These are phyloP conservation scores for Eutrema salsugineum DNA, from an alignment of 441 rosid species.

Conservation along the genomic window DNA sequence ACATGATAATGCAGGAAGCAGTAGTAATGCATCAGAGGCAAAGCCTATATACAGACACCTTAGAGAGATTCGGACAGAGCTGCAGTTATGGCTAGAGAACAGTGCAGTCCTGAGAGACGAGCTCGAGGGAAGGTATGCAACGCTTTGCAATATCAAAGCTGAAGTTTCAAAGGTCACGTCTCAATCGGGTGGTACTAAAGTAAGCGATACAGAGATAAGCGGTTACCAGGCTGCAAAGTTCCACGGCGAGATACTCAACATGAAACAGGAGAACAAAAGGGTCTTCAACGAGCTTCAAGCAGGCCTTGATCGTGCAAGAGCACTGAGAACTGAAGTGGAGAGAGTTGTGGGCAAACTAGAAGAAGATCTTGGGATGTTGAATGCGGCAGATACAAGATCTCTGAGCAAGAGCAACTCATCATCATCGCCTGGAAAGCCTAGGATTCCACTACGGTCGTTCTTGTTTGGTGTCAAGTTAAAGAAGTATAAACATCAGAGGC, in stretches of 20 bases:
- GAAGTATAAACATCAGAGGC: constrained; percentile 42
- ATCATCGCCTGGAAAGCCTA: constrained; percentile 31
- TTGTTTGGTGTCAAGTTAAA: constrained; percentile 82
- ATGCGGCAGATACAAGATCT: constrained; percentile 22
- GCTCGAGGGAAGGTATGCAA: constrained; percentile 45
- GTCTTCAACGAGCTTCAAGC: constrained; percentile 49
- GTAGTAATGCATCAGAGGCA: constrained; percentile 40
- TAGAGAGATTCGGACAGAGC: constrained; percentile 66
- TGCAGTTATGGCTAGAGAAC: constrained; percentile 79
- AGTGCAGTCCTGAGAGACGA: constrained; percentile 67
- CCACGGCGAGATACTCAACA: constrained; percentile 83
- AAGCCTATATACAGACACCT: constrained; percentile 68
- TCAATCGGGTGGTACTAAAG: neutral
- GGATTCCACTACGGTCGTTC: constrained; percentile 78
- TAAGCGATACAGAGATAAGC: constrained; percentile 16
- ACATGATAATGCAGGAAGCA: constrained; percentile 26
- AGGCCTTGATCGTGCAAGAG: constrained; percentile 44
- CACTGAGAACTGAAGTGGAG: constrained; percentile 54
- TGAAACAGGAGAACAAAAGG: constrained; percentile 84
- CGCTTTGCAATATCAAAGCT: constrained; percentile 58
- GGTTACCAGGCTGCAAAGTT: constrained; percentile 65
- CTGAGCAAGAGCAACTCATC: neutral
- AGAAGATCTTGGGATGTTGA: constrained; percentile 39
- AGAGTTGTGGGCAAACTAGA: constrained; percentile 44
- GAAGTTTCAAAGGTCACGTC: constrained; percentile 50